Base-by-base conservation (phyloP, 352 stramenopile genomes). In the Phytopythium litorale region DNA sequence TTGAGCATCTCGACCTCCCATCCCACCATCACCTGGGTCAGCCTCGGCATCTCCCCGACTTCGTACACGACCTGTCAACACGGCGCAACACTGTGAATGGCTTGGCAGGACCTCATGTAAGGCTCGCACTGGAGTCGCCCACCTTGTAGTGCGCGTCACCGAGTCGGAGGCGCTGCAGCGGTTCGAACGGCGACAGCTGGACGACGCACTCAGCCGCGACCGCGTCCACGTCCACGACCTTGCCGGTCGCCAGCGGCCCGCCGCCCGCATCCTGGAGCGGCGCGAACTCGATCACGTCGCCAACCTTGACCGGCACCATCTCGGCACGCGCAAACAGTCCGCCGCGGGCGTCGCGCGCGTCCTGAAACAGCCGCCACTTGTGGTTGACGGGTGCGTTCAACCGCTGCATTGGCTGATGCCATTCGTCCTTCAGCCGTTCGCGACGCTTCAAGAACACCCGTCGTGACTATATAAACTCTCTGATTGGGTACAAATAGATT, bases 241-340 rank as follows among this genome's bases (percentile, higher is more conserved):
- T 67, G 4, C 60, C 73, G 37, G 63, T 53, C 7, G 50, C 70
- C 25, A 70, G 57, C 7, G 55, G 13, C 11, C 30, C 25, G 37
- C 38, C 42, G 49, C 64, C 45, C 28, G n/a, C 48, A 19, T 45
- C 13, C 6, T 15, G 42, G 42, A 52, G 35, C 28, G 45, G 19
- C 18, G 67, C 66, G 45, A 83, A 83, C 58, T 86, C 78, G 61
- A 88, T 68, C 46, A 71, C 58, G 49, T 88, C 74, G 16, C 78
- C 78, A 21, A 82, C 65, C 58, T 76, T 71, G 33, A 78, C 70
- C 13, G 37, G 33, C 37, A 63, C 19, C 66, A 73, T 70, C 12
- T 12, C 37, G 9, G 15, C 2, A 4, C n/a, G 25, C 19, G 4
- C 13, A 21, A 7, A 49, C 42, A 25, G 42, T 49, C 42, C n/a